These are phyloP conservation scores for Ascoidea asiatica DNA, from an alignment of 805 yeast genomes.

Conservation along the genomic window DNA sequence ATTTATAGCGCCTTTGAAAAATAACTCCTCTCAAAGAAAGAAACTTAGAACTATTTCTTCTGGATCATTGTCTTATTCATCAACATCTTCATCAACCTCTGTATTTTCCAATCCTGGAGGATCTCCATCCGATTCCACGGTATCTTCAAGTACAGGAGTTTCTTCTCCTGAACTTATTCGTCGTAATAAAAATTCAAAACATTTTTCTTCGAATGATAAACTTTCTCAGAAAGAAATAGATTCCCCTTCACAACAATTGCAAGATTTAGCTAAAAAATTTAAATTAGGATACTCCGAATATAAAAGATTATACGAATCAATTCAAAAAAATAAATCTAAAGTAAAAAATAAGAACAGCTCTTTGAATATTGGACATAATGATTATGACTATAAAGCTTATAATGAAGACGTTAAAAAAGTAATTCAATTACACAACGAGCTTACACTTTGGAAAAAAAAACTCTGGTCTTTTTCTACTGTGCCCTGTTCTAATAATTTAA, in stretches of 20 bases:
- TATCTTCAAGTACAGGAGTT: conserved; percentile 1
- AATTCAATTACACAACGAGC: conserved; percentile 7
- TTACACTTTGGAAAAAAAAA: conserved; percentile 7
- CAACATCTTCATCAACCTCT: background rate
- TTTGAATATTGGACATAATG: background rate
- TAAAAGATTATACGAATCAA: conserved; percentile 2
- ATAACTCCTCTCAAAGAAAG: background rate
- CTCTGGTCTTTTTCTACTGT: conserved; percentile 5
- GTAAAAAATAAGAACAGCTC: background rate
- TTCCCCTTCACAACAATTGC: background rate
- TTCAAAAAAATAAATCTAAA: conserved; percentile 1
- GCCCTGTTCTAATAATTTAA: too few species aligned
- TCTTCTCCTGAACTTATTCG: conserved; percentile 5
- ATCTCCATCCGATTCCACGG: background rate
- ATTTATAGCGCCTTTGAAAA: background rate
- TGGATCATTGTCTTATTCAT: background rate
- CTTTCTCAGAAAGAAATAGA: too few species aligned
- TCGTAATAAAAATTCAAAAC: background rate
- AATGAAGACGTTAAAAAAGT: conserved; percentile 4
- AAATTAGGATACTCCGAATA: conserved; percentile 5
- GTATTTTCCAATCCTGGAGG: background rate
- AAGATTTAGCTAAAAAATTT: conserved; percentile 5
- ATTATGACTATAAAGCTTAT: background rate
- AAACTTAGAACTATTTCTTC: background rate
- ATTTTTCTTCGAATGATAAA: background rate